phyloP scores from a whole-genome alignment of 108 stramenopile genomes.

The Nitzschia inconspicua region DNA sequence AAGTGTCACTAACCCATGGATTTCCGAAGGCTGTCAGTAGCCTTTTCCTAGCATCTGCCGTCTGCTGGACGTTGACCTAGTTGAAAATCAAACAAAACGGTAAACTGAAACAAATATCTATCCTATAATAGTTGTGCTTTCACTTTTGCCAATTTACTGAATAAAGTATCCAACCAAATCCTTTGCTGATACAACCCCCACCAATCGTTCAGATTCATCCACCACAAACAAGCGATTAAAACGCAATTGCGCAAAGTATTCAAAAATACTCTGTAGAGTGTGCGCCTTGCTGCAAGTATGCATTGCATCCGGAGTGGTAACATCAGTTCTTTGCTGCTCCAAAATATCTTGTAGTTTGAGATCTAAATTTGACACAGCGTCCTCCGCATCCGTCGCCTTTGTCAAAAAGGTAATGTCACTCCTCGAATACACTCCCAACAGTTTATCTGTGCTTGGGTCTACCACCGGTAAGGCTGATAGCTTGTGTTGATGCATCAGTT shows the following conservation, averaged over 20 bases:
- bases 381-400: constrained; percentile 85
- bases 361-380: constrained; percentile 84
- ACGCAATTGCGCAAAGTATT: constrained; percentile 85
- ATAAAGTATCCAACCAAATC: constrained; percentile 89
- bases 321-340: constrained; percentile 65
- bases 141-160: too few species aligned
- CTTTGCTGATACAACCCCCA: constrained; percentile 84
- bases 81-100: too few species aligned
- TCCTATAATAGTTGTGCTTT: too few species aligned
- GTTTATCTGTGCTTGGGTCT: constrained; percentile 49
- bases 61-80: too few species aligned
- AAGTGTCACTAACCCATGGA: too few species aligned
- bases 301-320: constrained; percentile 86
- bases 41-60: too few species aligned
- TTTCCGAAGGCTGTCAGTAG: too few species aligned
- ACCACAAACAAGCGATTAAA: constrained; percentile 86
- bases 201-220: constrained; percentile 69
- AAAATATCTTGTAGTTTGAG: constrained; percentile 70
- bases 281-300: constrained; percentile 76
- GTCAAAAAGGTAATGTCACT: constrained; percentile 92
- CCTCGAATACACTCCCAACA: constrained; percentile 76
- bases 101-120: too few species aligned
- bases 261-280: constrained; percentile 88
- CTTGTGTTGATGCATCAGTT: constrained; percentile 61
- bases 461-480: constrained; percentile 85